Evolutionary conservation across 2,329 filamentous ascomycete genomes (phyloP).

Genomic region (Mycosphaerella sp.): DNA sequence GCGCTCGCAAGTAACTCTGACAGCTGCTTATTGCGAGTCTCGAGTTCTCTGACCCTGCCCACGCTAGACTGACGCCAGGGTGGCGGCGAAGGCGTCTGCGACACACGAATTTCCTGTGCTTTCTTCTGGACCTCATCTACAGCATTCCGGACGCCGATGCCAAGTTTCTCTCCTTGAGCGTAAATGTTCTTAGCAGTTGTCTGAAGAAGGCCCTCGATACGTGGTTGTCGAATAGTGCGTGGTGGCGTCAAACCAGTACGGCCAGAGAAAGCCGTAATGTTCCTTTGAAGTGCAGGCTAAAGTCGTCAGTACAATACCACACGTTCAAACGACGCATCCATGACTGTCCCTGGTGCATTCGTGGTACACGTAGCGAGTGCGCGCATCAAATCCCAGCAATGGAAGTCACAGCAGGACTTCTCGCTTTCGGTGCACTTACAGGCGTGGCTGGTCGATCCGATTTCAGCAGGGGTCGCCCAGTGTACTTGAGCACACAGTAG

Average conservation of each 20-base stretch:
- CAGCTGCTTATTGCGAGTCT: constrained; percentile 60
- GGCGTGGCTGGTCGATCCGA: constrained; percentile 29
- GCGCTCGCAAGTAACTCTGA: constrained; percentile 63
- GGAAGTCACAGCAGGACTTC: no score
- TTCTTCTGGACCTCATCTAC: constrained; percentile 74
- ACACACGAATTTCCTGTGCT: constrained; percentile 58
- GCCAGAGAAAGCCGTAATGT: constrained; percentile 33
- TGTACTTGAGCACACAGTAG: constrained; percentile 65
- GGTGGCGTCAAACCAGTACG: constrained; percentile 22
- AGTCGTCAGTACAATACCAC: not conserved
- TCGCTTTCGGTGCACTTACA: not conserved
- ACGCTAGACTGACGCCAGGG: constrained; percentile 42
- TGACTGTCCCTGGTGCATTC: no score
- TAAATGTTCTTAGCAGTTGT: constrained; percentile 70
- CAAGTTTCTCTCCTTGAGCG: constrained; percentile 66
- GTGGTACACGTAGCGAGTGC: no score
- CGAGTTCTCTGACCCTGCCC: constrained; percentile 45
- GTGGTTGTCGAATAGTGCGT: constrained; percentile 31
- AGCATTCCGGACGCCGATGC: constrained; percentile 75
- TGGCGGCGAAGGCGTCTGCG: constrained; percentile 29
- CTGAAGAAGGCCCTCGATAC: constrained; percentile 65
- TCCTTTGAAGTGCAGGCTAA: constrained; percentile 30
- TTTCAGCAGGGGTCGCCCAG: constrained; percentile 40
- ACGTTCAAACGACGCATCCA: no score
- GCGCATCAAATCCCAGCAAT: no score